Evolutionary conservation across 192 early-diverging fungal genomes (phyloP), one percentile per base, ranked within the genome.

Genomic region (Linnemannia elongata): DNA sequence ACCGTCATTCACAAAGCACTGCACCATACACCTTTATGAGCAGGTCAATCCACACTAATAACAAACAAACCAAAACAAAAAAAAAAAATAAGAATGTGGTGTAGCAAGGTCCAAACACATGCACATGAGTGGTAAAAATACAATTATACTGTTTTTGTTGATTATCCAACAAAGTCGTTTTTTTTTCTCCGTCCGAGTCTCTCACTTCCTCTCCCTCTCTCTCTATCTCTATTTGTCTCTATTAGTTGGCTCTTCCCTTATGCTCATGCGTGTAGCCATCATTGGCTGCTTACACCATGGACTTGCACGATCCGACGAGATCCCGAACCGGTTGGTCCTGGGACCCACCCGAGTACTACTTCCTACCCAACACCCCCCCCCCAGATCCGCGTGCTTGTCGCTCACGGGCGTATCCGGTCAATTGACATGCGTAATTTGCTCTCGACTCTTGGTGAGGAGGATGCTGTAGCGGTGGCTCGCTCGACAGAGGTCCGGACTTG

Each of bases 401-500:
- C 9, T 66, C 60, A 33, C 0, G 4, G 20, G 49, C 49, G 18
- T 18, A 18, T 52, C 5, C 60, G 30, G 30, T 66, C 60, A 30
- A 12, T 30, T 12, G 60, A 66, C 60, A 66, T 66, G 30, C 60
- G 60, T 4, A 66, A 4, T 30, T 66, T 66, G 60, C 27, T 30
- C 60, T 66, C 60, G 0, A 66, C 30, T 30, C 30, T 66, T 4
- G 60, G 60, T 33, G 60, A 57, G 10, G 55, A 24, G 24, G 55
- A 57, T 15, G 60, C 30, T 3, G 60, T 35, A 8, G 30, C 60
- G 60, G 60, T 66, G 30, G 60, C 60, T 66, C 60, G 60, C 60
- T 66, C 60, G 30, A 66, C 30, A 66, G 60, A 66, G 30, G 60
- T 66, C 30, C 60, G 60, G 30, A 66, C 60, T 66, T 66, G 60